Conservation (phyloP, 148 eudicot species). For the Rheum nobile region DNA sequence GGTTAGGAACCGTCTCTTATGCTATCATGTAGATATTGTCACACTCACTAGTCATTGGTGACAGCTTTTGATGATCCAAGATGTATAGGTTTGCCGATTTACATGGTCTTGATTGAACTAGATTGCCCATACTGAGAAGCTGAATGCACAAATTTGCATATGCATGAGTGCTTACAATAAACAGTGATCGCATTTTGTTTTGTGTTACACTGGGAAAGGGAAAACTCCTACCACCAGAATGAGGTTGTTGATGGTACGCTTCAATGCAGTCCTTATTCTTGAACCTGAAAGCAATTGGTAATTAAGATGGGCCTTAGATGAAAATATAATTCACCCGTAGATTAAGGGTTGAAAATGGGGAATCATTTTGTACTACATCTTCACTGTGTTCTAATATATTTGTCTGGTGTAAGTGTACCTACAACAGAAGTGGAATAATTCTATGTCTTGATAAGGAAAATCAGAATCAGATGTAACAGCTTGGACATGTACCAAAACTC, state of each 20-base stretch:
- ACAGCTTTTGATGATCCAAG: neutral
- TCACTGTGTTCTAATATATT: too few relatives aligned
- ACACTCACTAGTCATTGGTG: neutral
- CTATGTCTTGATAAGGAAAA: neutral
- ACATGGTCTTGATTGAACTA: neutral
- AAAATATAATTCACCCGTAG: neutral
- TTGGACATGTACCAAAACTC: neutral
- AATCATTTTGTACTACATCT: neutral
- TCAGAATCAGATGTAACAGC: neutral
- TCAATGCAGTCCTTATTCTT: neutral
- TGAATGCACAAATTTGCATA: neutral
- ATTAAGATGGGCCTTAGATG: neutral
- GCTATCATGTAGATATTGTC: neutral
- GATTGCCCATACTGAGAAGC: neutral
- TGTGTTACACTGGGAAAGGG: neutral
- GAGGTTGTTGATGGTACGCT: neutral
- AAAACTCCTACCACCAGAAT: neutral
- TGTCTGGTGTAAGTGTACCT: too few relatives aligned
- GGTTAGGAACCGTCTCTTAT: slow-evolving; percentile 27
- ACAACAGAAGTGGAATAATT: neutral
- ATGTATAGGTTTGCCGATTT: neutral
- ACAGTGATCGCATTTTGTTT: neutral
- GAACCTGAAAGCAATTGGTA: neutral
- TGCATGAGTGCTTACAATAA: neutral
- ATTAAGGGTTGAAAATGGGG: neutral